A percentile compares a stretch with the other conserved stretches of the same genome.
These are phyloP conservation scores for Heliamphora exappendiculata DNA, from an alignment of 148 eudicot genomes.

Conservation along the genomic window DNA sequence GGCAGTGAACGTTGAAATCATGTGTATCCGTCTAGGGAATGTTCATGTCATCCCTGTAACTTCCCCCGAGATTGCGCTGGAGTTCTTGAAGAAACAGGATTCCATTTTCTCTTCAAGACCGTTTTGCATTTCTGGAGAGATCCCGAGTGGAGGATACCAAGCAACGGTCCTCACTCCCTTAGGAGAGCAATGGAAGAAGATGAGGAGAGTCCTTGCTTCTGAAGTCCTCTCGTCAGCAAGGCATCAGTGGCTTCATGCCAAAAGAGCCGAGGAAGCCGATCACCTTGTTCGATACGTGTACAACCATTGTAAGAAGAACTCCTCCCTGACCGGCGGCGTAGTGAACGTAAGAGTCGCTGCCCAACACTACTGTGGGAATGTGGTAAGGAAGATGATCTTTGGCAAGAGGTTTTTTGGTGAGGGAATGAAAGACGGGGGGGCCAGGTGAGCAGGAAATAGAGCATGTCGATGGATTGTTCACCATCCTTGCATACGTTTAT, in stretches of 20 bases:
- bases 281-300: slow-evolving; percentile 9
- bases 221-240: slow-evolving; percentile 2
- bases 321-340: neutral
- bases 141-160: neutral
- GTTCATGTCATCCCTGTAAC: slow-evolving; percentile 2
- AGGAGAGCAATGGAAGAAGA: slow-evolving; percentile 19
- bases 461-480: slow-evolving; percentile 3
- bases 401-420: slow-evolving; percentile 22
- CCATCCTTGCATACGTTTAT: neutral
- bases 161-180: neutral
- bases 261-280: slow-evolving; percentile 21
- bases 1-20: neutral
- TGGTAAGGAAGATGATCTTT: slow-evolving; percentile 17
- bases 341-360: slow-evolving; percentile 9
- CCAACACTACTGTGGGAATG: slow-evolving; percentile 16
- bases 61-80: slow-evolving; percentile 7
- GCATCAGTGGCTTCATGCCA: slow-evolving; percentile 10
- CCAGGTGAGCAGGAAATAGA: slow-evolving; percentile 17
- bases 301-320: slow-evolving; percentile 8
- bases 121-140: neutral
- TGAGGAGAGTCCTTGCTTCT: too few relatives aligned
- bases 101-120: slow-evolving; percentile 12
- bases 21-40: neutral
- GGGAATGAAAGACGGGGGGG: slow-evolving; percentile 20
- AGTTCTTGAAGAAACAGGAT: slow-evolving; percentile 16